These are phyloP conservation scores for Sugiyamaella lignohabitans DNA, from an alignment of 805 yeast genomes.

Conservation along the genomic window DNA sequence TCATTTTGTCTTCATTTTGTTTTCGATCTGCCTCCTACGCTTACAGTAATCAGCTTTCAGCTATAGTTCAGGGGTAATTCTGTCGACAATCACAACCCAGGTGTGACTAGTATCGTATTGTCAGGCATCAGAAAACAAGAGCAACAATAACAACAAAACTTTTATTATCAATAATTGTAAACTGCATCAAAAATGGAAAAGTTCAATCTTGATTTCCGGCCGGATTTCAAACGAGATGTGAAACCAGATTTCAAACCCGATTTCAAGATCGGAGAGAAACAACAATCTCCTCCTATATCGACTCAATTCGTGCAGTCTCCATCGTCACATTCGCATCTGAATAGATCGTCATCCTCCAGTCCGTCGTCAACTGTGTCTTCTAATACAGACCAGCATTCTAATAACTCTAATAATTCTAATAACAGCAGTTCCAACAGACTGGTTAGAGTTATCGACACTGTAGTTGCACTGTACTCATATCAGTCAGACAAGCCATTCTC, in stretches of 20 bases:
- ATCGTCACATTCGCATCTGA: neutral
- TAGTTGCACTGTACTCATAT: constrained; percentile 51
- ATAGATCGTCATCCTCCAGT: neutral
- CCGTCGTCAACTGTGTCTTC: neutral
- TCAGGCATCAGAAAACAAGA: too few species aligned
- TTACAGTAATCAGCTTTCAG: too few species aligned
- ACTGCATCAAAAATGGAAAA: too few species aligned
- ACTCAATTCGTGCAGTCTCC: neutral
- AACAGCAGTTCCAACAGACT: neutral
- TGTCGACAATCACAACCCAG: too few species aligned
- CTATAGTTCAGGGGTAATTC: too few species aligned
- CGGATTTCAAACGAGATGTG: neutral
- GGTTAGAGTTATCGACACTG: constrained; percentile 40
- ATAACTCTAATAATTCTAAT: neutral
- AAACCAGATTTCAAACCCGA: neutral
- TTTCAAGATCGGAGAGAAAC: neutral
- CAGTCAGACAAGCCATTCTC: constrained; percentile 44
- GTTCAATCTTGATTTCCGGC: too few species aligned
- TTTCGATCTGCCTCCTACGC: too few species aligned
- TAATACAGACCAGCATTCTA: neutral
- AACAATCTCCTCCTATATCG: neutral
- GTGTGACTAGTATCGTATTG: too few species aligned
- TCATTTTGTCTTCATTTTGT: too few species aligned
- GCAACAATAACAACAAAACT: too few species aligned
- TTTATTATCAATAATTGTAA: too few species aligned